Percentiles rank a stretch among this genome's conserved stretches.
Evolutionary conservation across 352 stramenopile genomes (phyloP).

Genomic region (Phytophthora idaei): DNA sequence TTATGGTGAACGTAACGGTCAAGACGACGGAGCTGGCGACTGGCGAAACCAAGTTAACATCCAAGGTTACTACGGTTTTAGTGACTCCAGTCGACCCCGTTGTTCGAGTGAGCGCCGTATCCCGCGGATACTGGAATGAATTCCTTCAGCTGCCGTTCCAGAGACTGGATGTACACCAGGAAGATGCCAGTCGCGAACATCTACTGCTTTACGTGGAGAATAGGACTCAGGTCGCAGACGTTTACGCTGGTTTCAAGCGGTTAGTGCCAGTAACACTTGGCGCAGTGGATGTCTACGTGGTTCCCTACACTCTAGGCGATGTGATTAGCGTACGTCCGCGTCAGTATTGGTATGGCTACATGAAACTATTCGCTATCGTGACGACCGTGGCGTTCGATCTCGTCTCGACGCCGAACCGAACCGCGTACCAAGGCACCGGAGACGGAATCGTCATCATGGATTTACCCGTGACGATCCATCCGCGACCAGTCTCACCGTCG

Average conservation of each 20-base stretch:
- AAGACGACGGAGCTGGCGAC: conserved; percentile 44
- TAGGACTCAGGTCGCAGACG: conserved; percentile 35
- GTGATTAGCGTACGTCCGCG: conserved; percentile 35
- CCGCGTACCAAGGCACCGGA: conserved; percentile 32
- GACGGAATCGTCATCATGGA: conserved; percentile 51
- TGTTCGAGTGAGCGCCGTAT: conserved; percentile 19
- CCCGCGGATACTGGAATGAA: conserved; percentile 30
- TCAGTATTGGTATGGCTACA: conserved; percentile 38
- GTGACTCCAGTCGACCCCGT: conserved; percentile 40
- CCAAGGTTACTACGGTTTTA: conserved; percentile 29
- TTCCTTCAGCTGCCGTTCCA: conserved; percentile 55
- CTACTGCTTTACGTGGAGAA: conserved; percentile 50
- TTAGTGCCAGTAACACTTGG: conserved; percentile 26
- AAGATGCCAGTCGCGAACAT: conserved; percentile 42
- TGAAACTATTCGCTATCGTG: conserved; percentile 48
- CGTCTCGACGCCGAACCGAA: conserved; percentile 24
- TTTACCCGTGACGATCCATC: conserved; percentile 43
- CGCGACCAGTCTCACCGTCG: conserved; percentile 18
- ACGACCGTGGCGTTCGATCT: conserved; percentile 54
- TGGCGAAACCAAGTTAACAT: conserved; percentile 27
- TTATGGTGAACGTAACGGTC: conserved; percentile 43
- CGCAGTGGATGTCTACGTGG: conserved; percentile 35
- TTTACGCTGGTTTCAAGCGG: conserved; percentile 45
- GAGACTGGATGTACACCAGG: conserved; percentile 36
- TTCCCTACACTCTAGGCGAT: conserved; percentile 42